Evolutionary conservation across 352 stramenopile genomes (phyloP), one percentile per base, ranked within the genome.

Genomic region (Pythium rhizo-oryzae): DNA sequence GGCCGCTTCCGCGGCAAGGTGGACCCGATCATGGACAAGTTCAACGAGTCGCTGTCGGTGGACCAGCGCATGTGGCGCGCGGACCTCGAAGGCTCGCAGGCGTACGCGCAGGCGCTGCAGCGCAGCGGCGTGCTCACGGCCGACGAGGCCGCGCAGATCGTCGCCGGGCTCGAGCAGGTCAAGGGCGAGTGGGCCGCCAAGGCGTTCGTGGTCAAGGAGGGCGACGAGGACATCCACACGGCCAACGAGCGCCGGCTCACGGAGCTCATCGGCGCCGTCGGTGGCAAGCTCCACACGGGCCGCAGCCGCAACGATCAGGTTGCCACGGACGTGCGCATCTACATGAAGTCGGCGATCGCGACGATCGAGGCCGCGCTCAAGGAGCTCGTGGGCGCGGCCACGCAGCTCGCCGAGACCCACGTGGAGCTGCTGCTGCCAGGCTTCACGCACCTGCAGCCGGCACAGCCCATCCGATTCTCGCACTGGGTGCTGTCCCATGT

Each of bases 211-310:
- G 70, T 96, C 18, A 97, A 98, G 67, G 75, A 93, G 12, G 93
- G 94, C 49, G 98, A 99, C 77, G 98, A 99, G 79, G 98, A 99
- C 81, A 99, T 99, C 74, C 98, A 99, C 82, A 99, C 97, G 50
- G 97, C 97, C 50, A 99, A 99, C 76, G 98, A 99, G 77, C 93
- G 98, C 58, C 92, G 98, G 9, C 85, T 99, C 16, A 99, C 97
- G 0, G 98, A 99, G 84, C 81, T 99, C 55, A 92, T 99, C 59
- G 97, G 97, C 51, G 78, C 85, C n/a, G 87, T 98, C 37, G 98
- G 96, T 47, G 97, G 97, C 69, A 99, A 99, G 76, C 78, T 99
- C 44, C 98, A 99, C 84, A 99, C 97, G 1, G 92, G 93, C 9
- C 85, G 94, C 67, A 97, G 90, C 59, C 90, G 93, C 41, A 99